Percentiles rank a stretch among this genome's conserved stretches.
These are phyloP conservation scores for Pseudozyma pruni DNA, from an alignment of 1,284 basidiomycete species.

Conservation along the genomic window DNA sequence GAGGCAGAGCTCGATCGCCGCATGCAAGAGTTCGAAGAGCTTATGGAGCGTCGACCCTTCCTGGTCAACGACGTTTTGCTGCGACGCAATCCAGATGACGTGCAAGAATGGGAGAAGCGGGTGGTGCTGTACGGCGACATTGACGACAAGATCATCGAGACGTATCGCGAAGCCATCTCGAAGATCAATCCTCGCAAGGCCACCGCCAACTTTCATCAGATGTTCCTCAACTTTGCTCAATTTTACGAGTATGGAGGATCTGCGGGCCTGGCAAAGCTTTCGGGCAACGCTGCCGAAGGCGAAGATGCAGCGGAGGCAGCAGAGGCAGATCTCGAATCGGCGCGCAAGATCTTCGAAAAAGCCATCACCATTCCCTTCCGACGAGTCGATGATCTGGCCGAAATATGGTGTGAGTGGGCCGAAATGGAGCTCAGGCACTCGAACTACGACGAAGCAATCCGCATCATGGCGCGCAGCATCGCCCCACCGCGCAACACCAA, in stretches of 20 bases:
- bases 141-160: constrained; percentile 92
- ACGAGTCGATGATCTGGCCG: constrained; percentile 95
- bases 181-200: constrained; percentile 90
- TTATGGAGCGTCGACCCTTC: constrained; percentile 96
- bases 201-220: constrained; percentile 86
- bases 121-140: constrained; percentile 92
- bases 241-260: constrained; percentile 95
- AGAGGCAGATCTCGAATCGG: constrained; percentile 83
- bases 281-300: constrained; percentile 72
- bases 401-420: constrained; percentile 99
- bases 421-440: constrained; percentile 97
- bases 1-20: constrained; percentile 86
- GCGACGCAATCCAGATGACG: constrained; percentile 94
- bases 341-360: constrained; percentile 91
- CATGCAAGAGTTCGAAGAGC: constrained; percentile 92
- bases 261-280: constrained; percentile 30
- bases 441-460: constrained; percentile 93
- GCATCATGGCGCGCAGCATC: constrained; percentile 94
- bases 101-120: constrained; percentile 99
- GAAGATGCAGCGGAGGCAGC: constrained; percentile 73
- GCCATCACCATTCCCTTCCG: constrained; percentile 91
- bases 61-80: constrained; percentile 94
- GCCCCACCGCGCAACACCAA: constrained; percentile 83
- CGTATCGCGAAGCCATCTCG: constrained; percentile 87
- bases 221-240: constrained; percentile 95